Base-by-base conservation (phyloP, 202 grass and related monocot species). In the Sporobolus alterniflorus region DNA sequence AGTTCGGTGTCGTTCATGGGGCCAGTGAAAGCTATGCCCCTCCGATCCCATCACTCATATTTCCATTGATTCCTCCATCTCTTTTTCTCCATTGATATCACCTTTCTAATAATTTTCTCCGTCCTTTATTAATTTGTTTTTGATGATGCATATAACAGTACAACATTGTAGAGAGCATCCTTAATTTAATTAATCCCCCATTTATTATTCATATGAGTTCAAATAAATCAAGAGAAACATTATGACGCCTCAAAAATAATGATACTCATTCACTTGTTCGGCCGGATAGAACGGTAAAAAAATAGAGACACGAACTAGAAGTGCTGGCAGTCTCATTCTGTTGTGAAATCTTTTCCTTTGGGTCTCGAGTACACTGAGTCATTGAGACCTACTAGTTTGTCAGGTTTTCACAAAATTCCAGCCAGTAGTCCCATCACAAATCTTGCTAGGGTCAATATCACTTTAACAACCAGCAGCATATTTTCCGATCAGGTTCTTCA, bases 31-130 rank as follows among this genome's bases (percentile, higher is more conserved):
- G 77, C 50, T 61, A 87, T 60, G 49, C 29, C 21, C 25, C 77
- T 86, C 84, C 62, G 40, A 87, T 51, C 71, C 54, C 40, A 74
- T 75, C 51, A 62, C 69, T 25, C 70, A 81, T 76, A 81, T 49
- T 80, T 75, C 29, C 82, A 48, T 39, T 12, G 11, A 59, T 28
- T 40, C 25, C 44, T 41, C 22, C 15, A 50, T 72, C 13, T 78
- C 11, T 2, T 48, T 1, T 72, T 5, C 36, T 39, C 36, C 25
- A 46, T 30, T 40, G 21, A 43, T 75, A 49, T 41, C 26, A 29
- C 48, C 61, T 56, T 67, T 56, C 17, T 7, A 52, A 52, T 31
- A 39, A 39, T 52, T 65, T 36, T 22, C n/a, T 26, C 17, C 7
- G 11, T 49, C 25, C 11, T 22, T 39, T 2, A 9, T 1, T 25